These are phyloP conservation scores for Sarocladium strictum DNA, from an alignment of 2,329 filamentous ascomycete species.

Conservation along the genomic window DNA sequence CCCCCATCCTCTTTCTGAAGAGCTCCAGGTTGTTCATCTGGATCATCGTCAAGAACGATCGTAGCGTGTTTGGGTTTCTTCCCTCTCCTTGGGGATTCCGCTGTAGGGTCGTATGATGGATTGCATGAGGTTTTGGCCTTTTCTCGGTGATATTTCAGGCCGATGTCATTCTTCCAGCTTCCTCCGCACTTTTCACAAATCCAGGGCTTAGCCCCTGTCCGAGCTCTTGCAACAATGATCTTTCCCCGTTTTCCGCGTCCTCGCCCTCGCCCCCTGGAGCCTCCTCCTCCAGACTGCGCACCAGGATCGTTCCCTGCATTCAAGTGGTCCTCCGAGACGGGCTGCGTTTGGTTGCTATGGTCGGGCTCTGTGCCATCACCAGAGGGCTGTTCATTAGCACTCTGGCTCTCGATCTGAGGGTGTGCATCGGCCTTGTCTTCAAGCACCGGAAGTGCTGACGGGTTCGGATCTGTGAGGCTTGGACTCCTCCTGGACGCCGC, in stretches of 20 bases:
- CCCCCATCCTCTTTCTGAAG: background rate
- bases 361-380: too few species aligned
- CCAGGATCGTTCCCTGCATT: background rate
- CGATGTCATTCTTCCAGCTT: conserved; percentile 52
- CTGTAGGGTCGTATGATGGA: conserved; percentile 26
- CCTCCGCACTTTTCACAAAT: conserved; percentile 48
- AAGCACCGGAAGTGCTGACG: too few species aligned
- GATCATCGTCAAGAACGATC: background rate
- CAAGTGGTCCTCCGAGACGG: too few species aligned
- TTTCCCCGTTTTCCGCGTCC: conserved; percentile 13
- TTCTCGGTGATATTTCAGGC: conserved; percentile 51
- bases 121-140: conserved; percentile 51
- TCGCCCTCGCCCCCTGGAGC: conserved; percentile 12
- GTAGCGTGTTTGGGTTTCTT: conserved; percentile 4
- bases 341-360: too few species aligned
- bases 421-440: too few species aligned
- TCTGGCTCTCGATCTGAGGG: too few species aligned
- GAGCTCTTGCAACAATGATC: conserved; percentile 14
- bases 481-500: too few species aligned
- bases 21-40: background rate
- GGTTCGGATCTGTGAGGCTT: too few species aligned
- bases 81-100: background rate
- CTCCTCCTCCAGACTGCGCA: conserved; percentile 3
- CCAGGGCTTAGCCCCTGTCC: conserved; percentile 23
- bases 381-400: too few species aligned